These are phyloP conservation scores for Lipomyces spencermartinsiae DNA, from an alignment of 805 yeast genomes.

Conservation along the genomic window DNA sequence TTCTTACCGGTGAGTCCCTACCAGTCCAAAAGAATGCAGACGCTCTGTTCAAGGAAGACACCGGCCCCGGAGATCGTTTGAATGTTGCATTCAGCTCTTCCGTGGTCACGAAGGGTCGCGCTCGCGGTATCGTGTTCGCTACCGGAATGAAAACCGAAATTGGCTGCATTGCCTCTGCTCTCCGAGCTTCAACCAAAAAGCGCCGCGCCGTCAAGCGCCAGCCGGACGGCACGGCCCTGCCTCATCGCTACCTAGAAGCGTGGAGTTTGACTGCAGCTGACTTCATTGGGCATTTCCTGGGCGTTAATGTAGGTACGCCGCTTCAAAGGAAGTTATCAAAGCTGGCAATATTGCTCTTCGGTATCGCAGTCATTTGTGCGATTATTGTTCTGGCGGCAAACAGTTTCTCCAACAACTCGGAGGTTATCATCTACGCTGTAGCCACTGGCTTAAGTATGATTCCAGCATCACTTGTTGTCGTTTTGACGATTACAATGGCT, in stretches of 20 bases:
- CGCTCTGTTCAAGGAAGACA: conserved; percentile 41
- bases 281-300: conserved; percentile 66
- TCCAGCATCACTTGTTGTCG: conserved; percentile 59
- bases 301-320: conserved; percentile 80
- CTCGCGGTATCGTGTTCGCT: conserved; percentile 48
- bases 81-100: conserved; percentile 45
- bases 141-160: conserved; percentile 52
- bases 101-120: conserved; percentile 52
- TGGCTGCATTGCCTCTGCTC: conserved; percentile 49
- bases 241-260: conserved; percentile 5
- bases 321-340: conserved; percentile 48
- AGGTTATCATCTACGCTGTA: conserved; percentile 44
- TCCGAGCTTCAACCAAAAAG: conserved; percentile 48
- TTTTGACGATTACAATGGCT: conserved; percentile 55
- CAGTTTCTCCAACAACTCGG: conserved; percentile 53
- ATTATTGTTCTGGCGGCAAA: conserved; percentile 53
- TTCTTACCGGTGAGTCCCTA: conserved; percentile 47
- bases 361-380: conserved; percentile 42
- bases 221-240: conserved; percentile 52
- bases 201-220: conserved; percentile 49
- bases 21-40: conserved; percentile 48
- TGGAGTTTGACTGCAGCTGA: neutral
- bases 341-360: conserved; percentile 54
- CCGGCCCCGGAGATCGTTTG: conserved; percentile 49
- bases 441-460: conserved; percentile 56